phyloP scores from a whole-genome alignment of 768 basidiomycete species.

The Naganishia onofrii region DNA sequence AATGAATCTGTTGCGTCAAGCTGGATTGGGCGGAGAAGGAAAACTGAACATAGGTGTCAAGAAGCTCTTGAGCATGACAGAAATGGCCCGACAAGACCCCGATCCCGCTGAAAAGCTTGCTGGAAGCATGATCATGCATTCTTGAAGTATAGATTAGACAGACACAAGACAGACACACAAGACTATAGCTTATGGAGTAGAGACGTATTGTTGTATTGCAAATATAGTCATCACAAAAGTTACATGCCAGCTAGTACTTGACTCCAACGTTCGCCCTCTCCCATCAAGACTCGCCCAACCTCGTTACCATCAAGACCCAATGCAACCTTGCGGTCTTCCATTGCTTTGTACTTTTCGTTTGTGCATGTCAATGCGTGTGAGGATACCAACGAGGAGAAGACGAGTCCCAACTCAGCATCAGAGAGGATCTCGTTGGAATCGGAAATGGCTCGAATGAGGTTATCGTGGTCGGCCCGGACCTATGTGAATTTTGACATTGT shows the following conservation, averaged over 20 bases:
- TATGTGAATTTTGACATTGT: conserved; percentile 45
- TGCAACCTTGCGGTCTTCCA: conserved; percentile 68
- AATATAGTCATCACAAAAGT: neutral
- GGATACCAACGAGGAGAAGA: conserved; percentile 73
- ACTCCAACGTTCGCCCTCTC: conserved; percentile 61
- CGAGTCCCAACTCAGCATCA: conserved; percentile 62
- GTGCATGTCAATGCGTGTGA: conserved; percentile 75
- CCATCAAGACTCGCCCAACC: conserved; percentile 78
- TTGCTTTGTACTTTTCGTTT: conserved; percentile 61
- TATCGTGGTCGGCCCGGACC: conserved; percentile 73
- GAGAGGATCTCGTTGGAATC: conserved; percentile 65
- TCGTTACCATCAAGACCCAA: conserved; percentile 69
- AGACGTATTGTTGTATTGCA: conserved; percentile 10
- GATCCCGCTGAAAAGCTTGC: conserved; percentile 63
- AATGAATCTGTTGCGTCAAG: conserved; percentile 66
- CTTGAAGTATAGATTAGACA: neutral
- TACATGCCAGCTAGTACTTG: conserved; percentile 50
- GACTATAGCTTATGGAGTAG: no score
- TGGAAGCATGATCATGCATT: conserved; percentile 42
- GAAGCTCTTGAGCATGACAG: conserved; percentile 81
- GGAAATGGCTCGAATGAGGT: conserved; percentile 66
- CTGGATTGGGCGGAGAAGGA: conserved; percentile 65
- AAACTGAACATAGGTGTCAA: conserved; percentile 83
- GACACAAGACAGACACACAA: no score
- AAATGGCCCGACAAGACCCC: conserved; percentile 97